These are phyloP conservation scores for Yarrowia porcina DNA, from an alignment of 805 yeast species.

Conservation along the genomic window DNA sequence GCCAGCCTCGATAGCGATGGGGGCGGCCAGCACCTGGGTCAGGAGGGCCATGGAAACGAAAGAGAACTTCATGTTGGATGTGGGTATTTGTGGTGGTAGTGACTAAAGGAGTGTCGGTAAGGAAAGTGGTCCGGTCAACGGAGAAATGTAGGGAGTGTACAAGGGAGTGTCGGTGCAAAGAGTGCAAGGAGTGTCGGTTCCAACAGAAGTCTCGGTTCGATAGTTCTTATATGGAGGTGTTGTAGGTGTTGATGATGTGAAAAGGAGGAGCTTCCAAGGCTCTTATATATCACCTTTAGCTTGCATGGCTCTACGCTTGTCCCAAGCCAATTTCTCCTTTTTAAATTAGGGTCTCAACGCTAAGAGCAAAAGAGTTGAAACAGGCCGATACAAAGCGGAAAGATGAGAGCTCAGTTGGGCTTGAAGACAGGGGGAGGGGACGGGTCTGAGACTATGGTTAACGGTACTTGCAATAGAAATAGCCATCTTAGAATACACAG, in stretches of 20 bases:
- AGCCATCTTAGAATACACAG: no score
- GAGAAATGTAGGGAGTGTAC: neutral
- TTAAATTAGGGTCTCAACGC: neutral
- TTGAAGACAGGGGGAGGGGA: neutral
- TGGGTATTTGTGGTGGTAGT: neutral
- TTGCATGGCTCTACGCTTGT: neutral
- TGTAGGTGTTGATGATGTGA: neutral
- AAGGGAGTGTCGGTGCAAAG: slow-evolving; percentile 13
- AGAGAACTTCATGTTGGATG: slow-evolving; percentile 21
- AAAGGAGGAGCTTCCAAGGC: neutral
- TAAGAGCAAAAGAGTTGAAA: neutral
- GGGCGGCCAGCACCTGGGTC: slow-evolving; percentile 22
- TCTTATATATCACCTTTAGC: neutral
- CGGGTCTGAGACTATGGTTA: no score
- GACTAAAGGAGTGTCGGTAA: slow-evolving; percentile 16
- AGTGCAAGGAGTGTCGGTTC: slow-evolving; percentile 12
- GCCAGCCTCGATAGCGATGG: slow-evolving; percentile 25
- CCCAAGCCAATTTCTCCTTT: neutral
- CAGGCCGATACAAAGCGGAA: slow-evolving; percentile 13
- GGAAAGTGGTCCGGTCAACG: slow-evolving; percentile 26
- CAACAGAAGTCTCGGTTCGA: slow-evolving; percentile 19
- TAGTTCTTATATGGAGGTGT: neutral
- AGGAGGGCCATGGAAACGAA: slow-evolving; percentile 19
- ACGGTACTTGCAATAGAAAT: no score
- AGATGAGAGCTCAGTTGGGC: neutral